Evolutionary conservation across 768 basidiomycete species (phyloP).

Genomic region (Lentinula lateritia): DNA sequence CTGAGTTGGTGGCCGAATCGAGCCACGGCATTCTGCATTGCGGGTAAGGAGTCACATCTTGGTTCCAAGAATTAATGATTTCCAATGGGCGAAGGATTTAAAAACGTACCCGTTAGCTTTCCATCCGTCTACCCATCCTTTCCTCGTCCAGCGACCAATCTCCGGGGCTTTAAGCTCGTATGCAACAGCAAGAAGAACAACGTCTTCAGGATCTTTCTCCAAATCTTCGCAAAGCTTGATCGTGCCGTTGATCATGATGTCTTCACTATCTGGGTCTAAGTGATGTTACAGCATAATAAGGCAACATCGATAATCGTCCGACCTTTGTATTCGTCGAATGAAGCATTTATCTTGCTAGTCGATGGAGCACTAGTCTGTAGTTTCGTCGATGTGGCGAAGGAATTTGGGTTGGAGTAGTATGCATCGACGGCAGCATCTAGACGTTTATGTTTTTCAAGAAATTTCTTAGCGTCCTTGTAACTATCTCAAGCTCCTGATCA

Average conservation of each 20-base stretch:
- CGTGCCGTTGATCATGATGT: slow-evolving; percentile 76
- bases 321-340: slow-evolving; percentile 75
- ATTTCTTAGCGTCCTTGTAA: slow-evolving; percentile 57
- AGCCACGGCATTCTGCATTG: slow-evolving; percentile 53
- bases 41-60: slow-evolving; percentile 67
- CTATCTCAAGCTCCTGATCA: slow-evolving; percentile 28
- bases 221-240: slow-evolving; percentile 71
- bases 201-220: slow-evolving; percentile 69
- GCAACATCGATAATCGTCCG: not conserved
- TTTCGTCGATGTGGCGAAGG: slow-evolving; percentile 20
- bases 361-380: slow-evolving; percentile 28
- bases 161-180: slow-evolving; percentile 73
- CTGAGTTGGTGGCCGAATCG: slow-evolving; percentile 54
- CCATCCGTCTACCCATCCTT: slow-evolving; percentile 82
- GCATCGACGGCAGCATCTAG: slow-evolving; percentile 72
- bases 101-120: slow-evolving; percentile 56
- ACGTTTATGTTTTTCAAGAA: slow-evolving; percentile 63
- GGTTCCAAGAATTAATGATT: not conserved
- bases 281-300: not conserved
- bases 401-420: slow-evolving; percentile 54
- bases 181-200: slow-evolving; percentile 77
- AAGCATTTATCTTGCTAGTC: slow-evolving; percentile 43
- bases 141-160: slow-evolving; percentile 65
- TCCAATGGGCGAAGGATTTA: not conserved
- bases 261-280: slow-evolving; percentile 52